A percentile compares a stretch with the other conserved stretches of the same genome.
These are phyloP conservation scores for Phytopythium vexans DNA, from an alignment of 352 stramenopile species.

Conservation along the genomic window DNA sequence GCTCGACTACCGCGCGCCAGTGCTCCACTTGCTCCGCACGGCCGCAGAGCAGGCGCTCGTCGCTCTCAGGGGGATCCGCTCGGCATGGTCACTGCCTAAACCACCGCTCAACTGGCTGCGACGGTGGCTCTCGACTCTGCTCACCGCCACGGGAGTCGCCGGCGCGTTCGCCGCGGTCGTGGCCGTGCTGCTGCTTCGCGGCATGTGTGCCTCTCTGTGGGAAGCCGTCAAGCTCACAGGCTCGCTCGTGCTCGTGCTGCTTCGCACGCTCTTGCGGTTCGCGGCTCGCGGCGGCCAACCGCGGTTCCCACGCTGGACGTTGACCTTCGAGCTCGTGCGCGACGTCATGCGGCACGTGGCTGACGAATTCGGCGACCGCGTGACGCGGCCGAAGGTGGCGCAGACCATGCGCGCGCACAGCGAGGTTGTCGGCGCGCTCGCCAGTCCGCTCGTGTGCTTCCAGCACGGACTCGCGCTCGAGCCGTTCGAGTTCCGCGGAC, in stretches of 20 bases:
- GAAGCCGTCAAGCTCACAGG: neutral
- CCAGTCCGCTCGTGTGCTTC: conserved; percentile 13
- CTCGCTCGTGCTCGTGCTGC: too few relatives aligned
- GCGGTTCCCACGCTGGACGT: conserved; percentile 31
- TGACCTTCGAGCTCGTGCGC: conserved; percentile 25
- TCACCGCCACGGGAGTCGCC: neutral
- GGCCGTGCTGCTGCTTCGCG: neutral
- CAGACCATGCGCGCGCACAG: conserved; percentile 19
- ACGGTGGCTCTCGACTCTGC: neutral
- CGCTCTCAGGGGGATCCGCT: too few relatives aligned
- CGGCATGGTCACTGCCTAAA: too few relatives aligned
- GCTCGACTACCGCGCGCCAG: too few relatives aligned
- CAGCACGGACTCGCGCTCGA: conserved; percentile 12
- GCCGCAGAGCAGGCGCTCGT: too few relatives aligned
- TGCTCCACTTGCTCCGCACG: too few relatives aligned
- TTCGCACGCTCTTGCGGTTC: conserved; percentile 5
- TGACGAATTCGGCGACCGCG: conserved; percentile 20
- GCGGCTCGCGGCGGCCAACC: conserved; percentile 13
- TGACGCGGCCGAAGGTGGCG: conserved; percentile 10
- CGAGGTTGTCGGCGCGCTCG: conserved; percentile 12
- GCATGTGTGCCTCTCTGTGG: neutral
- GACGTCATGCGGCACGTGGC: conserved; percentile 13
- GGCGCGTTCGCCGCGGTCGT: neutral
- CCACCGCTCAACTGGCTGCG: neutral
- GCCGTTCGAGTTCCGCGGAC: conserved; percentile 10